phyloP scores from a whole-genome alignment of 306 rosid genomes.

The Glycyrrhiza uralensis region DNA sequence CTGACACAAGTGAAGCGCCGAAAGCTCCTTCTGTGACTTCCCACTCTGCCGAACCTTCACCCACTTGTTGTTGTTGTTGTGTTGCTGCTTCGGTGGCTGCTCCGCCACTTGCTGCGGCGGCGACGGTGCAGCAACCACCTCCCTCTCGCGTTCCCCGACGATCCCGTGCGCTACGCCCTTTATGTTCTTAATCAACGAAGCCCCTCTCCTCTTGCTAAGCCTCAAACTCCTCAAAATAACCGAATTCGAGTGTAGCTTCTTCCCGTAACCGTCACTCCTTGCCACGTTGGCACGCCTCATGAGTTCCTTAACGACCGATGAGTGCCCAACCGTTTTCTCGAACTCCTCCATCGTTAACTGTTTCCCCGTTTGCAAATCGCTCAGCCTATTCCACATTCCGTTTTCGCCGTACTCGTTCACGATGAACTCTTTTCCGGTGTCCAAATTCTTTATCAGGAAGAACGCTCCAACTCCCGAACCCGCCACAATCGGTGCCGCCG shows the following conservation, averaged over 20 bases:
- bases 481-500: background rate
- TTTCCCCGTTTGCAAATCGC: constrained; percentile 80
- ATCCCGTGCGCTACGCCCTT: constrained; percentile 62
- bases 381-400: constrained; percentile 74
- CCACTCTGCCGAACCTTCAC: constrained; percentile 64
- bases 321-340: constrained; percentile 64
- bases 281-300: constrained; percentile 55
- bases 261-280: constrained; percentile 10
- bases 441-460: constrained; percentile 70
- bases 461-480: constrained; percentile 45
- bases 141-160: constrained; percentile 59
- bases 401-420: constrained; percentile 64
- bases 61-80: constrained; percentile 45
- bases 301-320: constrained; percentile 56
- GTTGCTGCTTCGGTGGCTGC: constrained; percentile 8
- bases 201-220: constrained; percentile 71
- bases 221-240: constrained; percentile 57
- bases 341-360: constrained; percentile 85
- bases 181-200: constrained; percentile 64
- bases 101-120: constrained; percentile 19
- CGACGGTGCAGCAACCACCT: too few relatives aligned
- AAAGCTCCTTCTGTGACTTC: constrained; percentile 66
- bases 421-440: constrained; percentile 79
- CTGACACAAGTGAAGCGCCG: constrained; percentile 78
- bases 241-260: constrained; percentile 37